These are phyloP conservation scores for Larix kaempferi DNA, from an alignment of 75 land plant genomes.

Conservation along the genomic window DNA sequence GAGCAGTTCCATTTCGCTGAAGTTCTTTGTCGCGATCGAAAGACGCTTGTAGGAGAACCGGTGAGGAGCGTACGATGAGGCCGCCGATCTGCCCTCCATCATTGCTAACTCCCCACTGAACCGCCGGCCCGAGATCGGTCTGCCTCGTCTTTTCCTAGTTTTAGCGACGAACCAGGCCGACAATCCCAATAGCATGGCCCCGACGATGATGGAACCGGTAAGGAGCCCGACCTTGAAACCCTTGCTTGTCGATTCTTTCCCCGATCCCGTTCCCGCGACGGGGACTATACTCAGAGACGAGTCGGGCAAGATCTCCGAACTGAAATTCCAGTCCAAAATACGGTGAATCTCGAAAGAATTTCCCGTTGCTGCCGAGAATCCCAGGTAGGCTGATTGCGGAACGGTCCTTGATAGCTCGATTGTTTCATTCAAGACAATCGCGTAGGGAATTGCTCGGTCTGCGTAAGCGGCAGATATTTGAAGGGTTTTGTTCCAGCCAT, in stretches of 20 bases:
- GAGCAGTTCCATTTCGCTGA: neutral
- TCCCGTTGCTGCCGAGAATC: conserved; percentile 10
- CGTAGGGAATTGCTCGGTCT: neutral
- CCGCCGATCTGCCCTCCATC: too few relatives aligned
- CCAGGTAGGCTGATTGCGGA: neutral
- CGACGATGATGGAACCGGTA: neutral
- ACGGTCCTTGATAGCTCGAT: neutral
- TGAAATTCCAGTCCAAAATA: neutral
- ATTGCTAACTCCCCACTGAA: too few relatives aligned
- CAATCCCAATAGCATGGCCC: neutral
- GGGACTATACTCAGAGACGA: neutral
- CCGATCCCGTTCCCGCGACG: neutral
- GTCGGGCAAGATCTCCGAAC: neutral
- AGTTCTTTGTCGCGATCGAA: neutral
- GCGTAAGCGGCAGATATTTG: neutral
- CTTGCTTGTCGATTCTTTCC: neutral
- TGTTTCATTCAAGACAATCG: neutral
- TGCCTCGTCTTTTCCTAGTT: too few relatives aligned
- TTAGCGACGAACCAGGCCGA: neutral
- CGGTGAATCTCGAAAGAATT: neutral
- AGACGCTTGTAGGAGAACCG: neutral
- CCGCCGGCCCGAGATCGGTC: too few relatives aligned
- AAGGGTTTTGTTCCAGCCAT: neutral
- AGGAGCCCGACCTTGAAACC: neutral
- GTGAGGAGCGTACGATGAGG: neutral